phyloP scores from a whole-genome alignment of 225 moss, liverwort and hornwort genomes.

The Lunularia cruciata region DNA sequence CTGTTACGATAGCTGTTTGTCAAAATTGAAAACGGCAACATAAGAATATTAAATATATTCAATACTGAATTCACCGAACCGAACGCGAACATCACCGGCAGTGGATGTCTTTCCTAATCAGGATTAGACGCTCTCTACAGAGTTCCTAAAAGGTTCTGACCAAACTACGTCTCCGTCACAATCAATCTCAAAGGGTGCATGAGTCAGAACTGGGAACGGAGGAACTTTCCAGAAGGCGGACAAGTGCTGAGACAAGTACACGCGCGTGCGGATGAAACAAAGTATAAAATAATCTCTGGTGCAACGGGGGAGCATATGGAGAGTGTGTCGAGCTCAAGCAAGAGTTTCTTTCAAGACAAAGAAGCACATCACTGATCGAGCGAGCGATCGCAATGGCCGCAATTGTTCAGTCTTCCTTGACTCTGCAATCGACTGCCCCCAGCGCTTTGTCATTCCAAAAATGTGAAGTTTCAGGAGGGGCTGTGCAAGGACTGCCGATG shows the following conservation, averaged over 20 bases:
- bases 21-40: too few relatives aligned
- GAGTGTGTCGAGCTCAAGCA: background rate
- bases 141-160: too few relatives aligned
- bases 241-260: background rate
- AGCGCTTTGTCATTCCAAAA: conserved; percentile 15
- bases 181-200: background rate
- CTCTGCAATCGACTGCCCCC: background rate
- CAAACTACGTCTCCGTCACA: background rate
- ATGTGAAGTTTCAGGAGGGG: conserved; percentile 48
- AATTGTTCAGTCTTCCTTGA: background rate
- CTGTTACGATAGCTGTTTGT: too few relatives aligned
- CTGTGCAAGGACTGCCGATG: conserved; percentile 51
- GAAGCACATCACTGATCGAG: background rate
- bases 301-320: background rate
- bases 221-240: background rate
- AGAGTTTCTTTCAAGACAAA: background rate
- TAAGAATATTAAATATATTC: background rate
- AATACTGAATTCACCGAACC: too few relatives aligned
- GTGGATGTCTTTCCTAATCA: background rate
- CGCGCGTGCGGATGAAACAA: background rate
- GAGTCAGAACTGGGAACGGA: background rate
- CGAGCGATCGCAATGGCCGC: conserved; percentile 4
- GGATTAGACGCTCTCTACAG: too few relatives aligned
- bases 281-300: too few relatives aligned
- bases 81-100: background rate